A percentile compares a stretch with the other conserved stretches of the same genome.
These are phyloP conservation scores for Apophysomyces variabilis DNA, from an alignment of 371 early-diverging fungal genomes.

Conservation along the genomic window DNA sequence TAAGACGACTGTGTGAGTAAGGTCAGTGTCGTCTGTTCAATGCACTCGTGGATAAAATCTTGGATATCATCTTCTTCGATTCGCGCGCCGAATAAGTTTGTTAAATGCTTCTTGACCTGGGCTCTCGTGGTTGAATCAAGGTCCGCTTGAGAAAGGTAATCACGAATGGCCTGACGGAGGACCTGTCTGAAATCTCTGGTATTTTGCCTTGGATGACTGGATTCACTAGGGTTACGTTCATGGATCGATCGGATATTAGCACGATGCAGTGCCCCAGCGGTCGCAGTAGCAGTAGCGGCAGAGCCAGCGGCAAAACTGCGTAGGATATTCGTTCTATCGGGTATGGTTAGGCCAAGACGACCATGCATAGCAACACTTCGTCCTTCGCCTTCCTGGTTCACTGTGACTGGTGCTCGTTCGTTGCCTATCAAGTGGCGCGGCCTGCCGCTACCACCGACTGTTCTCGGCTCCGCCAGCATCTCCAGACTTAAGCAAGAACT, in stretches of 20 bases:
- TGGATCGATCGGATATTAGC: neutral
- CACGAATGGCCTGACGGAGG: slow-evolving; percentile 27
- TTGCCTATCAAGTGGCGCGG: slow-evolving; percentile 1
- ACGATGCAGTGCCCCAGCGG: neutral
- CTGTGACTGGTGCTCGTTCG: slow-evolving; percentile 1
- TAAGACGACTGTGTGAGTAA: slow-evolving; percentile 13
- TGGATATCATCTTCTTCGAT: slow-evolving; percentile 25
- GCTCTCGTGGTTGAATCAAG: slow-evolving; percentile 39
- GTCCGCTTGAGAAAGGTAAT: slow-evolving; percentile 34
- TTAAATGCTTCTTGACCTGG: slow-evolving; percentile 41
- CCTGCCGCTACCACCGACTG: slow-evolving; percentile 4
- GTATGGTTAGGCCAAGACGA: slow-evolving; percentile 30
- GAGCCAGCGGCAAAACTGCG: slow-evolving; percentile 8
- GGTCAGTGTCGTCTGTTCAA: slow-evolving; percentile 36
- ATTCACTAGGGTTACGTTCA: slow-evolving; percentile 4
- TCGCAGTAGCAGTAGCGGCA: neutral
- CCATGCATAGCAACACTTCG: slow-evolving; percentile 32
- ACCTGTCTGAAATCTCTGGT: slow-evolving; percentile 4
- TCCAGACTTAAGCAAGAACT: slow-evolving; percentile 39
- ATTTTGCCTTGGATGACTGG: slow-evolving; percentile 10
- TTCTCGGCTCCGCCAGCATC: slow-evolving; percentile 10
- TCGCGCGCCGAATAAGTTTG: slow-evolving; percentile 26
- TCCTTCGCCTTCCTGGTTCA: slow-evolving; percentile 24
- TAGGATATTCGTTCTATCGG: slow-evolving; percentile 13
- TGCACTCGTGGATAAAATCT: slow-evolving; percentile 28